Evolutionary conservation across 129 eudicot genomes (phyloP).

Genomic region (Centaurea solstitialis): DNA sequence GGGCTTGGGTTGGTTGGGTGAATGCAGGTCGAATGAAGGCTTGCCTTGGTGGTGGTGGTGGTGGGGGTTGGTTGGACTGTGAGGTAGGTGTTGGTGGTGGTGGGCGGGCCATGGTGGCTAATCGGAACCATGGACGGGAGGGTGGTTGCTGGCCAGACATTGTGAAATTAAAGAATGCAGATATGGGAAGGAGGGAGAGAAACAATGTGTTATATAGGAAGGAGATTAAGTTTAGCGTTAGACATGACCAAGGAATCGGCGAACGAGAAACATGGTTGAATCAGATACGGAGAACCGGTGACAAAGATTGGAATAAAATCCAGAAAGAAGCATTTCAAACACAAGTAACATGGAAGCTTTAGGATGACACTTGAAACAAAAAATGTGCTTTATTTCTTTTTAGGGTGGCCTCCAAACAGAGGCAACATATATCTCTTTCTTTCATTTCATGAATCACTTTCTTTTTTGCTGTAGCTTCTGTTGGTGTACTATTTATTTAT

Average conservation of each 20-base stretch:
- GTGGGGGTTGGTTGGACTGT: slow-evolving; percentile 26
- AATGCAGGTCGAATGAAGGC: slow-evolving; percentile 39
- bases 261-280: slow-evolving; percentile 21
- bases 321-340: slow-evolving; percentile 12
- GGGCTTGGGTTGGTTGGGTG: slow-evolving; percentile 10
- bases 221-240: slow-evolving; percentile 6
- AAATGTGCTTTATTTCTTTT: not conserved
- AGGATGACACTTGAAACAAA: slow-evolving; percentile 21
- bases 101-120: slow-evolving; percentile 45
- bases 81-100: slow-evolving; percentile 30
- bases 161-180: not conserved
- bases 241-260: slow-evolving; percentile 29
- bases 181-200: not conserved
- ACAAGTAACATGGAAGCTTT: slow-evolving; percentile 23
- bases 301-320: slow-evolving; percentile 53
- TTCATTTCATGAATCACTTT: not conserved
- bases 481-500: not conserved
- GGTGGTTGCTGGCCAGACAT: slow-evolving; percentile 59
- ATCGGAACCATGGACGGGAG: slow-evolving; percentile 49
- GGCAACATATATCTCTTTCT: slow-evolving; percentile 31
- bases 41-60: slow-evolving; percentile 32
- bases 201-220: slow-evolving; percentile 24
- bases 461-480: not conserved
- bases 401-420: slow-evolving; percentile 26
- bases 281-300: not conserved